These are phyloP conservation scores for Alnus rubra DNA, from an alignment of 306 rosid species.

Conservation along the genomic window DNA sequence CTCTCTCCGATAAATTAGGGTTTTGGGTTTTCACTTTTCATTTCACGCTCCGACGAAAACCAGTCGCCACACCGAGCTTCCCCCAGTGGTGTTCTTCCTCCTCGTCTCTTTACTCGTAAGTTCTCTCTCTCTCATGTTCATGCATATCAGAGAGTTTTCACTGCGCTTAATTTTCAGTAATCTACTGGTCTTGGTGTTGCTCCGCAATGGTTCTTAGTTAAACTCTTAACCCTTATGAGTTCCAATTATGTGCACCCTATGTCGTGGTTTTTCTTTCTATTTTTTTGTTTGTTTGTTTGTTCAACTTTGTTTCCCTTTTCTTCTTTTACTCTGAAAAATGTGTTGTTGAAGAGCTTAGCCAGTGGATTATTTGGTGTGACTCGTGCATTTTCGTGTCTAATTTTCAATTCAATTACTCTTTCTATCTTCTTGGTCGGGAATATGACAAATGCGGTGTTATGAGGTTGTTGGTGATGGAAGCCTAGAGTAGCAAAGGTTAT, in stretches of 20 bases:
- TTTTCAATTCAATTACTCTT: background rate
- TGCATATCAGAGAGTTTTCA: background rate
- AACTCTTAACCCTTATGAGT: background rate
- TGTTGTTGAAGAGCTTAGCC: background rate
- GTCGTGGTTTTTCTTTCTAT: background rate
- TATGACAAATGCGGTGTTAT: background rate
- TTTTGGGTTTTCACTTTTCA: constrained; percentile 22
- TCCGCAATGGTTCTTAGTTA: background rate
- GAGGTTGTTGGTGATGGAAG: constrained; percentile 1
- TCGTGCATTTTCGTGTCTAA: background rate
- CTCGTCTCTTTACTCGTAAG: constrained; percentile 21
- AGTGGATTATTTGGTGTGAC: background rate
- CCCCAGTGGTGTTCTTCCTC: constrained; percentile 1
- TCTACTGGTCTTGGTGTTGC: background rate
- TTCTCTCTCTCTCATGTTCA: background rate
- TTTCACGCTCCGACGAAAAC: constrained; percentile 9
- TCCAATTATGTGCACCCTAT: background rate
- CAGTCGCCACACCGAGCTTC: constrained; percentile 13
- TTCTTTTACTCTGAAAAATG: background rate
- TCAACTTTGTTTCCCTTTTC: background rate
- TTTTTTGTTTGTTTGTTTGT: background rate
- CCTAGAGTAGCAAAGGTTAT: background rate
- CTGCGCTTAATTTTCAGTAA: background rate
- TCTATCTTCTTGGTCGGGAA: background rate
- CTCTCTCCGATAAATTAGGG: constrained; percentile 39